A percentile compares a stretch with the other conserved stretches of the same genome.
These are phyloP conservation scores for Ogataea corticis DNA, from an alignment of 805 yeast species.

Conservation along the genomic window DNA sequence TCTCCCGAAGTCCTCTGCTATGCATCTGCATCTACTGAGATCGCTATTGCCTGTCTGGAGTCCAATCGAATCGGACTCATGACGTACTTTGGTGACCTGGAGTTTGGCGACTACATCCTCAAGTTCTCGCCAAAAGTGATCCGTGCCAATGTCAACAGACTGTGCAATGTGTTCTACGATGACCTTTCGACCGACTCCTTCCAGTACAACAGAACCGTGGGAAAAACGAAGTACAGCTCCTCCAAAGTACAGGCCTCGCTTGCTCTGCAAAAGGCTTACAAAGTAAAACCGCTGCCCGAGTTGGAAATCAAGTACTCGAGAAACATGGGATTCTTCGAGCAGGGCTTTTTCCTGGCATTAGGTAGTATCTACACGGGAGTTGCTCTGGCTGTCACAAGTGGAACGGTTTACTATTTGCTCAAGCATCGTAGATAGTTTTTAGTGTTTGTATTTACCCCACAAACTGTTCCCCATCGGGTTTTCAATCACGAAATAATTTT, in stretches of 20 bases:
- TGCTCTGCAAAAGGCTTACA: not conserved
- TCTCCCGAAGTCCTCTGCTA: conserved; percentile 2
- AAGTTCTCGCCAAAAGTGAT: conserved; percentile 9
- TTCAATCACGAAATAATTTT: too few species aligned
- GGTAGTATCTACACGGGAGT: not conserved
- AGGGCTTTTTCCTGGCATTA: conserved; percentile 8
- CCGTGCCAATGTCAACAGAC: conserved; percentile 2
- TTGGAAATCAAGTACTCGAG: conserved; percentile 5
- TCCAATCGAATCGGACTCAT: conserved; percentile 5
- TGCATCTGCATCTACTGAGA: conserved; percentile 9
- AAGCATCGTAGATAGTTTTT: not conserved
- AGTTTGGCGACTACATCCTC: conserved; percentile 10
- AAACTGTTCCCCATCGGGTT: too few species aligned
- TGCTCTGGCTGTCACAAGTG: conserved; percentile 2
- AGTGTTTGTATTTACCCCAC: not conserved
- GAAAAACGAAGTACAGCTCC: not conserved
- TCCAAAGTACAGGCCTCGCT: not conserved
- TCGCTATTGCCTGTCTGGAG: conserved; percentile 7
- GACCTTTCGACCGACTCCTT: conserved; percentile 2
- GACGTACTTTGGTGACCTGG: conserved; percentile 8
- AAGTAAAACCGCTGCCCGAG: conserved; percentile 6
- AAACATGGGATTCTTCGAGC: conserved; percentile 12
- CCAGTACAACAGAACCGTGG: conserved; percentile 1
- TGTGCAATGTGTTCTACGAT: not conserved
- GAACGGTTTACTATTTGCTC: not conserved